Evolutionary conservation across 164 flowering plant genomes (phyloP).

Genomic region (Magnolia changhungtana): DNA sequence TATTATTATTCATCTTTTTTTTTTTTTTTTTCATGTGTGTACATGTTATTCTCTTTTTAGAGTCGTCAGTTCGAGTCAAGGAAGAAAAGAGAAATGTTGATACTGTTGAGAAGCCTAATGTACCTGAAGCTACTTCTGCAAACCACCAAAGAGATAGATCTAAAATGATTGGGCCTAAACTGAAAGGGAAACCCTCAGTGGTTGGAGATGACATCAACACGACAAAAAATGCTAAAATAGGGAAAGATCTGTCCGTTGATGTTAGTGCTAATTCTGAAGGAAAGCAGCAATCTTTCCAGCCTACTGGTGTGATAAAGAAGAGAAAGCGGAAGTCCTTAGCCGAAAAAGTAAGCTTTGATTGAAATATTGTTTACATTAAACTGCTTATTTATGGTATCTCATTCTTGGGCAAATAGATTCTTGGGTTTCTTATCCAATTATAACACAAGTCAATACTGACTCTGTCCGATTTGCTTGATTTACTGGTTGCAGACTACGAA

Average conservation of each 20-base stretch:
- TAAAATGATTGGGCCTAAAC: slow-evolving; percentile 28
- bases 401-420: neutral
- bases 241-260: slow-evolving; percentile 22
- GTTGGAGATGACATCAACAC: slow-evolving; percentile 21
- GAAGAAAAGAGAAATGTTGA: slow-evolving; percentile 29
- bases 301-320: slow-evolving; percentile 24
- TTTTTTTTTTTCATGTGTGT: neutral
- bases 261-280: slow-evolving; percentile 25
- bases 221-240: slow-evolving; percentile 15
- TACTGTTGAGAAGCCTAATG: slow-evolving; percentile 17
- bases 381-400: neutral
- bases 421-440: neutral
- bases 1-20: neutral
- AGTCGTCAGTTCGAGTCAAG: slow-evolving; percentile 38
- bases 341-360: slow-evolving; percentile 38
- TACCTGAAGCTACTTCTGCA: slow-evolving; percentile 27
- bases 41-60: slow-evolving; percentile 15
- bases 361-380: neutral
- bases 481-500: slow-evolving; percentile 20
- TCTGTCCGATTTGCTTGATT: slow-evolving; percentile 1
- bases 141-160: slow-evolving; percentile 31
- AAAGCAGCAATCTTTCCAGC: slow-evolving; percentile 25
- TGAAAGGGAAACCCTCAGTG: slow-evolving; percentile 14
- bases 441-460: neutral
- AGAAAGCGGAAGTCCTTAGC: slow-evolving; percentile 33